phyloP scores from a whole-genome alignment of 441 rosid genomes.

The Eruca vesicaria region DNA sequence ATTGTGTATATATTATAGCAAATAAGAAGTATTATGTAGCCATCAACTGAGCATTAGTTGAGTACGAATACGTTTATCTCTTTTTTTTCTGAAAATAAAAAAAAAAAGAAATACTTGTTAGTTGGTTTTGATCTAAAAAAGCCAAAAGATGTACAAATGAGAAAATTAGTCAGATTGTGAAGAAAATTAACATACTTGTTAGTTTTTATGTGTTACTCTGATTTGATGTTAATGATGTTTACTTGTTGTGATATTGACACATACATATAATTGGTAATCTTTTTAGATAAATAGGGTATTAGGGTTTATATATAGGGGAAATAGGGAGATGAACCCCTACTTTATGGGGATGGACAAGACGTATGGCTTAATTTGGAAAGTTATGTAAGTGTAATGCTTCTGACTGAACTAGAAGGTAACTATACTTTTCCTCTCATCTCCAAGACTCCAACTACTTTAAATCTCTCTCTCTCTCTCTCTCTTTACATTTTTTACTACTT shows the following conservation, averaged over 20 bases:
- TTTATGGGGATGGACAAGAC: constrained; percentile 32
- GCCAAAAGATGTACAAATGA: constrained; percentile 7
- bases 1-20: neutral
- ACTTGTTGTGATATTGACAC: constrained; percentile 33
- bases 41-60: neutral
- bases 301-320: neutral
- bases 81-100: too few relatives aligned
- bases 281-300: constrained; percentile 10
- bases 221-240: constrained; percentile 20
- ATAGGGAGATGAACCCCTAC: constrained; percentile 30
- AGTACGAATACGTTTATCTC: neutral
- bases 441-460: constrained; percentile 7
- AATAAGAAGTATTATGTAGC: neutral
- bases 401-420: constrained; percentile 32
- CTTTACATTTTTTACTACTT: neutral
- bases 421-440: constrained; percentile 19
- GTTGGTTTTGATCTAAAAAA: too few relatives aligned
- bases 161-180: constrained; percentile 17
- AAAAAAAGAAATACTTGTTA: too few relatives aligned
- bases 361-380: constrained; percentile 34
- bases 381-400: constrained; percentile 31
- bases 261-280: neutral
- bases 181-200: constrained; percentile 9
- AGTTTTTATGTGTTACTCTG: constrained; percentile 16
- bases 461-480: constrained; percentile 5